These are phyloP conservation scores for Capronia coronata DNA, from an alignment of 2,329 filamentous ascomycete species.

Conservation along the genomic window DNA sequence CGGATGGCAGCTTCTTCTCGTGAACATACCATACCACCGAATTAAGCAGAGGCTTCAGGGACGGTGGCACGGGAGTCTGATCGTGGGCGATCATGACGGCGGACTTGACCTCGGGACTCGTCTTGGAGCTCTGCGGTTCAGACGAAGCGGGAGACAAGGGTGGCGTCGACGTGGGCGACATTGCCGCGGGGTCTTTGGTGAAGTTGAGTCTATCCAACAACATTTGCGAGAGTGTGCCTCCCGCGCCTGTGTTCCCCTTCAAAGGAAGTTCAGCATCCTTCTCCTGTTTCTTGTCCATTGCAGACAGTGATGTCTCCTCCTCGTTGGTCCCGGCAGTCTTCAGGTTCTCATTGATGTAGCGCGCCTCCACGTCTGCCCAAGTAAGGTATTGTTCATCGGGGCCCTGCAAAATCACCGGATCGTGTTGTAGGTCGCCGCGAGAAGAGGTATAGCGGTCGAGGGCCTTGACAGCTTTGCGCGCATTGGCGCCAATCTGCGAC, in stretches of 20 bases:
- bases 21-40: constrained; percentile 43
- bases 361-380: constrained; percentile 44
- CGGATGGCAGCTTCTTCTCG: constrained; percentile 29
- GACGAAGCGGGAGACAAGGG: constrained; percentile 41
- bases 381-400: constrained; percentile 45
- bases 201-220: constrained; percentile 45
- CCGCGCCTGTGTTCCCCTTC: constrained; percentile 20
- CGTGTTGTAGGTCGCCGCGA: constrained; percentile 39
- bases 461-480: constrained; percentile 47
- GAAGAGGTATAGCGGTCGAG: constrained; percentile 47
- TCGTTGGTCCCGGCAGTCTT: constrained; percentile 13
- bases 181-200: constrained; percentile 37
- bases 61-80: constrained; percentile 33
- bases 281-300: constrained; percentile 11
- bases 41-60: constrained; percentile 40
- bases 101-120: constrained; percentile 38
- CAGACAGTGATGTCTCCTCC: constrained; percentile 5
- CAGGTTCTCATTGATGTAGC: constrained; percentile 37
- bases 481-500: constrained; percentile 45
- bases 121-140: constrained; percentile 38
- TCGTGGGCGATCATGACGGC: constrained; percentile 23
- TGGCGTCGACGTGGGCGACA: constrained; percentile 38
- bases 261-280: constrained; percentile 18
- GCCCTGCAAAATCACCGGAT: constrained; percentile 43
- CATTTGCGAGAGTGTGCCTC: constrained; percentile 42